Percentiles rank a stretch among this genome's conserved stretches.
These are phyloP conservation scores for Pleurotus citrinopileatus DNA, from an alignment of 768 basidiomycete species.

Conservation along the genomic window DNA sequence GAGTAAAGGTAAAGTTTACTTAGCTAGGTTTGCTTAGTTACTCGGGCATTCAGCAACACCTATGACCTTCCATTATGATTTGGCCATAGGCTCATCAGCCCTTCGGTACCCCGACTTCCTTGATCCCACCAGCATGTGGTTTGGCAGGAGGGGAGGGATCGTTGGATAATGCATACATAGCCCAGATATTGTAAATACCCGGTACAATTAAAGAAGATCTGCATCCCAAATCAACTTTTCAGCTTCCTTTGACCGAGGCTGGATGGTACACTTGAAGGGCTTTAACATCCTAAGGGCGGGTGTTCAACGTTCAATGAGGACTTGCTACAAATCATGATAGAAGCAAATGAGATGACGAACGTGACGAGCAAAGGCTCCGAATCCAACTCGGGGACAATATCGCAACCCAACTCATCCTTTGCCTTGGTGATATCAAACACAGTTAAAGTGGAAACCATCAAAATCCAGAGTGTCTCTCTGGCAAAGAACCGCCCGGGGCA, in stretches of 20 bases:
- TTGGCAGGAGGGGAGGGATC: no score
- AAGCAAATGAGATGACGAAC: slow-evolving; percentile 29
- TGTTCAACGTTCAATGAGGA: neutral
- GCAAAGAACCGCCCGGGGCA: slow-evolving; percentile 66
- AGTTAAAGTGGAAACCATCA: slow-evolving; percentile 13
- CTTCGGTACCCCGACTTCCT: no score
- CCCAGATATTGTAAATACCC: neutral
- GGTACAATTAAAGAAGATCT: neutral
- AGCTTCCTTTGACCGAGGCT: slow-evolving; percentile 44
- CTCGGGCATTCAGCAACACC: no score
- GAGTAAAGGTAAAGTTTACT: no score
- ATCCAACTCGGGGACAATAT: slow-evolving; percentile 42
- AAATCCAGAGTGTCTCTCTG: slow-evolving; percentile 43
- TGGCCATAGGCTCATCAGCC: no score
- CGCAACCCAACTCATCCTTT: slow-evolving; percentile 43
- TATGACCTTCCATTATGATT: no score
- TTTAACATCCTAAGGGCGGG: slow-evolving; percentile 35
- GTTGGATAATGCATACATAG: no score
- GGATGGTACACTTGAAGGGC: slow-evolving; percentile 45
- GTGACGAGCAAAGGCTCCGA: slow-evolving; percentile 64
- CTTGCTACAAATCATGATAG: neutral
- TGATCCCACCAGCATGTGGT: no score
- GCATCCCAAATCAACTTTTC: slow-evolving; percentile 28
- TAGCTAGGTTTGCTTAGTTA: no score
- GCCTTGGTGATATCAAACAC: slow-evolving; percentile 22